Conservation (phyloP, 2,329 filamentous ascomycete species). For the Hypoxylon rubiginosum region DNA sequence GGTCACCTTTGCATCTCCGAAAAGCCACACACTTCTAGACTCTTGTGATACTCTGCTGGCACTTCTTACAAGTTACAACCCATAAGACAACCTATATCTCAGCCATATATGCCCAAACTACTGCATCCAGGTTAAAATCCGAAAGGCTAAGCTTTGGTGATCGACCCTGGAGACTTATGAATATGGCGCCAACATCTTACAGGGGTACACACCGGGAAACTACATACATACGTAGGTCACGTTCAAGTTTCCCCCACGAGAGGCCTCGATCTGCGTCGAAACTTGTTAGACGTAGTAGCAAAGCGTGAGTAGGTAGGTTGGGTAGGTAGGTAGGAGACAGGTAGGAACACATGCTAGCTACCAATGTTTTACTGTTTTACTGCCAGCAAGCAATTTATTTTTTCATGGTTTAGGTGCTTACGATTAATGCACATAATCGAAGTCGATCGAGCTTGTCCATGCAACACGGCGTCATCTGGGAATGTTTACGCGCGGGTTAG, state of each 20-base stretch:
- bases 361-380: background rate
- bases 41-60: background rate
- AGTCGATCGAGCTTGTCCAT: background rate
- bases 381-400: slow-evolving; percentile 7
- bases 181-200: background rate
- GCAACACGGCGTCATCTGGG: slow-evolving; percentile 2
- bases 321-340: background rate
- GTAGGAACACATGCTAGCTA: slow-evolving; percentile 7
- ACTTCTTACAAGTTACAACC: background rate
- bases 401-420: slow-evolving; percentile 29
- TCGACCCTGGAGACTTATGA: background rate
- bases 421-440: slow-evolving; percentile 4
- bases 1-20: background rate
- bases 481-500: background rate
- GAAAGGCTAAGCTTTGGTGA: background rate
- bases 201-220: background rate
- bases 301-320: background rate
- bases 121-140: background rate
- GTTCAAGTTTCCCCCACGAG: background rate
- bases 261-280: background rate
- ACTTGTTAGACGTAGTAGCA: background rate
- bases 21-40: background rate
- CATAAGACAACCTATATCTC: background rate
- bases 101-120: background rate
- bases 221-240: background rate